These are phyloP conservation scores for Plasmodium gallinaceum DNA, from an alignment of 169 alveolate species.

Conservation along the genomic window DNA sequence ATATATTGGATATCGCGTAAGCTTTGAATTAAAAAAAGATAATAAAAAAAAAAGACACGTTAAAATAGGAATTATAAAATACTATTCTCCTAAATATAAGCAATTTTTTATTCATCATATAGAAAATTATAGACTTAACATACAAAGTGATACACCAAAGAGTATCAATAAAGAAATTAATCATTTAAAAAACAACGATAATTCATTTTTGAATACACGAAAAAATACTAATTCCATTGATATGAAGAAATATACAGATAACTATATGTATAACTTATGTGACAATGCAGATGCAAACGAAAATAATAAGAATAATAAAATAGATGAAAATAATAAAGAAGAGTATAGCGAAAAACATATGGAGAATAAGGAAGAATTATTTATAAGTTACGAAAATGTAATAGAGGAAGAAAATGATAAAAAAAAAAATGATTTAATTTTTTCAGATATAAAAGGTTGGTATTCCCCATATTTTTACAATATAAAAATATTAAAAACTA, in stretches of 20 bases:
- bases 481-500: constrained; percentile 36
- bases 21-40: constrained; percentile 70
- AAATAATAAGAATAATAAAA: not conserved
- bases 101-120: constrained; percentile 72
- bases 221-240: not conserved
- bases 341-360: not conserved
- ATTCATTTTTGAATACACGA: not conserved
- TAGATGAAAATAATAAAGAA: not conserved
- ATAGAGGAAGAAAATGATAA: constrained; percentile 36
- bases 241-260: not conserved
- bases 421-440: constrained; percentile 36
- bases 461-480: constrained; percentile 75
- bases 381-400: constrained; percentile 5
- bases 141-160: constrained; percentile 29
- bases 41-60: constrained; percentile 59
- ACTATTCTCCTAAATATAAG: constrained; percentile 73
- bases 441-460: constrained; percentile 73
- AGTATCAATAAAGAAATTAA: constrained; percentile 11
- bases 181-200: constrained; percentile 1
- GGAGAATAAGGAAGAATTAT: constrained; percentile 1
- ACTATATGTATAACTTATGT: not conserved
- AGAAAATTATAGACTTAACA: constrained; percentile 27
- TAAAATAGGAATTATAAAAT: constrained; percentile 67
- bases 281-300: not conserved
- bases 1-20: constrained; percentile 73